Conservation (phyloP, 345 rosid species). For the Leavenworthia alabamica region DNA sequence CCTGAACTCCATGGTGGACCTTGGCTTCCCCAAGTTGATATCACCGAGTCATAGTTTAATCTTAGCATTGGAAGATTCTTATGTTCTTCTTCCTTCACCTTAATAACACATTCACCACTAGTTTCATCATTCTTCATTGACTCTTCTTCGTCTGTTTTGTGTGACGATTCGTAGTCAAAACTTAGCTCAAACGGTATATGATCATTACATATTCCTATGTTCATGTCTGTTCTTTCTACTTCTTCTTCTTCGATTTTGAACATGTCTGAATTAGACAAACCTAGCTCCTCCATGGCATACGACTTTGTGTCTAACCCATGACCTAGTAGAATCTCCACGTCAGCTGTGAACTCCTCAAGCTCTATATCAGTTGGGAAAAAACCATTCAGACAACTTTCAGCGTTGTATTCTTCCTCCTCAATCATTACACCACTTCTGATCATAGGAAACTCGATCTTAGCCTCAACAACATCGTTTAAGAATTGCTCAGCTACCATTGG, state of each 20-base stretch:
- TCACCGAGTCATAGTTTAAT: constrained; percentile 62
- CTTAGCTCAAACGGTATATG: constrained; percentile 54
- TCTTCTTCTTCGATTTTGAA: constrained; percentile 40
- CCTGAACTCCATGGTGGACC: constrained; percentile 78
- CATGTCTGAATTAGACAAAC: constrained; percentile 32
- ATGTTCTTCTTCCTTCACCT: constrained; percentile 32
- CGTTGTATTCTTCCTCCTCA: constrained; percentile 17
- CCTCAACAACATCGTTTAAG: constrained; percentile 18
- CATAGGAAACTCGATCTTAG: constrained; percentile 22
- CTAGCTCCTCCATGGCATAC: constrained; percentile 68
- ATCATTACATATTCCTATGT: constrained; percentile 14
- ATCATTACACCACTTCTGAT: constrained; percentile 8
- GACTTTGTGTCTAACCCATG: constrained; percentile 59
- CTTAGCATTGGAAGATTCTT: constrained; percentile 45
- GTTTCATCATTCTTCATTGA: constrained; percentile 35
- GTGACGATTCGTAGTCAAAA: constrained; percentile 58
- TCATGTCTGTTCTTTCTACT: neutral
- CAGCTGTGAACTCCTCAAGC: constrained; percentile 75
- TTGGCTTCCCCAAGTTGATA: constrained; percentile 62
- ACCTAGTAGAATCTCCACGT: constrained; percentile 71
- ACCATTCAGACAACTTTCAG: constrained; percentile 34
- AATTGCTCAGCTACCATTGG: constrained; percentile 51
- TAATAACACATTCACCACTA: constrained; percentile 18
- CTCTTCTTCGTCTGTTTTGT: constrained; percentile 40
- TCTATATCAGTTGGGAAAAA: constrained; percentile 75